Evolutionary conservation across 2,329 filamentous ascomycete genomes (phyloP), one percentile per base, ranked within the genome.

Genomic region (Fusarium cyanostomum): DNA sequence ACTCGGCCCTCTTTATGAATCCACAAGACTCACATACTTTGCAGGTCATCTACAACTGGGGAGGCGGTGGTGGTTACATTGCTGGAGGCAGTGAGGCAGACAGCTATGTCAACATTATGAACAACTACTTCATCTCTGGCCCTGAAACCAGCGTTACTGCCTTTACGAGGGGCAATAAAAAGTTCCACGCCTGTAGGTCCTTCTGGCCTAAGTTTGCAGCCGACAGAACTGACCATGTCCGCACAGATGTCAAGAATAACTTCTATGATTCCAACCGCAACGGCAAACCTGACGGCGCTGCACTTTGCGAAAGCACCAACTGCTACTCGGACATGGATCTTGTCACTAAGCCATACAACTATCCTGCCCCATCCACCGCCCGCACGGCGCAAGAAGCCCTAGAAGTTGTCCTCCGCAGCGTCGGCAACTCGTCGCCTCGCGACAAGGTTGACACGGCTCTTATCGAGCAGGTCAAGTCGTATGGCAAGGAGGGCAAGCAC

Each of bases 61-160:
- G 82, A 9, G 76, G 77, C 1, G 82, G 82, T 1, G 83, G 82
- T 6, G 84, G 79, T 5, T 86, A 86, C 50, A 86, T 84, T 48
- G 82, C 82, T 0, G 82, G 82, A 3, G 82, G 83, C 58, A 82
- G 80, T 30, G 73, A 67, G 0, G 82, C 78, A 5, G 66, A 75
- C 24, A 84, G 79, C 49, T 77, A 80, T 44, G 82, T 78, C 6
- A 84, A 86, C 59, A 81, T 86, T 52, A 75, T 85, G 49, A 81
- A 81, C 57, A 86, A 86, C 71, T 85, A 86, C 71, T 86, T 85
- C 71, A 82, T 86, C 57, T 80, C 79, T 2, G 84, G 84, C 0
- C 83, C 83, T 0, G 79, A 75, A 41, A 85, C 83, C 4, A 78
- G 72, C 24, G 78, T 79, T 3, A 76, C 80, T 1, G 81, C 82